phyloP scores from a whole-genome alignment of 192 early-diverging fungal genomes.

The Backusella sp. region DNA sequence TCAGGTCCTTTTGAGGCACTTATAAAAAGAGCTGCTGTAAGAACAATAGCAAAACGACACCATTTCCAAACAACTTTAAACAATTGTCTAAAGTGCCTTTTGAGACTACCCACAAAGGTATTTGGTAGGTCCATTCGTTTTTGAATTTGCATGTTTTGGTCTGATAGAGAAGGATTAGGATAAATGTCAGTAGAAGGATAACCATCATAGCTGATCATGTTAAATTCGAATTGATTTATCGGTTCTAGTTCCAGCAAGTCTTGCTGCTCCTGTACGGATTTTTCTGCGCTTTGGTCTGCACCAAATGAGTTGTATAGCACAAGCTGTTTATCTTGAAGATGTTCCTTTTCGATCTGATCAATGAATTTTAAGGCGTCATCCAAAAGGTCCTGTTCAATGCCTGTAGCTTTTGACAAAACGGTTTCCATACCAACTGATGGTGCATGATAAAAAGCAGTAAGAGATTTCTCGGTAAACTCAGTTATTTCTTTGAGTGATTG shows the following conservation, averaged over 20 bases:
- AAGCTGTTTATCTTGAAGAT: conserved; percentile 8
- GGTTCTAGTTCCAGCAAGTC: neutral
- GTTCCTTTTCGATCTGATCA: conserved; percentile 10
- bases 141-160: neutral
- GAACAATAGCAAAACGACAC: conserved; percentile 49
- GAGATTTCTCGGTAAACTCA: conserved; percentile 24
- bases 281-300: neutral
- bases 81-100: conserved; percentile 15
- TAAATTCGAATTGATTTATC: neutral
- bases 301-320: neutral
- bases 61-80: conserved; percentile 54
- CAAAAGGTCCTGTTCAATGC: conserved; percentile 12
- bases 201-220: neutral
- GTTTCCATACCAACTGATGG: conserved; percentile 11
- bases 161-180: conserved; percentile 8
- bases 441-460: conserved; percentile 18
- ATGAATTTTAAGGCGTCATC: conserved; percentile 27
- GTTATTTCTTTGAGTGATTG: neutral
- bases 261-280: neutral
- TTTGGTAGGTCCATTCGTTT: neutral
- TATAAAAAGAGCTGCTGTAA: conserved; percentile 49
- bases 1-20: conserved; percentile 55
- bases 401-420: conserved; percentile 18
- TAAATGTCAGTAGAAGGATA: conserved; percentile 19
- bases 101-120: conserved; percentile 20